phyloP scores from a whole-genome alignment of 805 yeast species.

The Teunomyces panamensis region DNA sequence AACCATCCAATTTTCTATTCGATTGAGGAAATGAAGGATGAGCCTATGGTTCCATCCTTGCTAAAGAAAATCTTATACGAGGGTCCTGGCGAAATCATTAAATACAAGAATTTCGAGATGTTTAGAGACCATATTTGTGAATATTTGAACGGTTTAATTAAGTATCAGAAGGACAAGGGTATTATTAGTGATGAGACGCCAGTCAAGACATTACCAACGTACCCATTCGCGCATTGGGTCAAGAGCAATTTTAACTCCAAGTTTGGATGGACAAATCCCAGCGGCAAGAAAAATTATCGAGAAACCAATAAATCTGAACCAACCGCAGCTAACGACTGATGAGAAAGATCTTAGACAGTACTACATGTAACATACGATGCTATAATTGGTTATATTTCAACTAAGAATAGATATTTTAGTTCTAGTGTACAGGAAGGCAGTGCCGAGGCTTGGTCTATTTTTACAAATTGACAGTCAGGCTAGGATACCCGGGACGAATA shows the following conservation, averaged over 20 bases:
- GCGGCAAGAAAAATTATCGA: slow-evolving; percentile 22
- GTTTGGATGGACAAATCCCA: slow-evolving; percentile 42
- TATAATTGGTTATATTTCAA: neutral
- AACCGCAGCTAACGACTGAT: slow-evolving; percentile 9
- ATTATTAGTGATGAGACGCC: slow-evolving; percentile 55
- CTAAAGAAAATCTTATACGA: slow-evolving; percentile 60
- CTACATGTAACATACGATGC: neutral
- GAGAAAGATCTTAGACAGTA: no score
- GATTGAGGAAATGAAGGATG: slow-evolving; percentile 77
- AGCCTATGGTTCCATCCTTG: slow-evolving; percentile 74
- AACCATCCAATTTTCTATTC: slow-evolving; percentile 78
- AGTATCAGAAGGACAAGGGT: slow-evolving; percentile 57
- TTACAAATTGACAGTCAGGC: no score
- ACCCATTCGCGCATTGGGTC: slow-evolving; percentile 64
- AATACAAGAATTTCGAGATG: slow-evolving; percentile 59
- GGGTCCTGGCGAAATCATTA: slow-evolving; percentile 62
- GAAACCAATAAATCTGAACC: slow-evolving; percentile 21
- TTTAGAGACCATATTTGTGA: slow-evolving; percentile 59
- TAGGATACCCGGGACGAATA: no score
- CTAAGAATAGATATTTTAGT: neutral
- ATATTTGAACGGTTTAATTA: slow-evolving; percentile 54
- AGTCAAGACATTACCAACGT: slow-evolving; percentile 53
- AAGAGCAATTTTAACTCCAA: slow-evolving; percentile 38
- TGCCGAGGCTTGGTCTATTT: no score
- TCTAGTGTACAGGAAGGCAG: no score